A percentile compares a stretch with the other conserved stretches of the same genome.
Evolutionary conservation across 1,284 basidiomycete species (phyloP).

Genomic region (Tetrapyrgos nigripes): DNA sequence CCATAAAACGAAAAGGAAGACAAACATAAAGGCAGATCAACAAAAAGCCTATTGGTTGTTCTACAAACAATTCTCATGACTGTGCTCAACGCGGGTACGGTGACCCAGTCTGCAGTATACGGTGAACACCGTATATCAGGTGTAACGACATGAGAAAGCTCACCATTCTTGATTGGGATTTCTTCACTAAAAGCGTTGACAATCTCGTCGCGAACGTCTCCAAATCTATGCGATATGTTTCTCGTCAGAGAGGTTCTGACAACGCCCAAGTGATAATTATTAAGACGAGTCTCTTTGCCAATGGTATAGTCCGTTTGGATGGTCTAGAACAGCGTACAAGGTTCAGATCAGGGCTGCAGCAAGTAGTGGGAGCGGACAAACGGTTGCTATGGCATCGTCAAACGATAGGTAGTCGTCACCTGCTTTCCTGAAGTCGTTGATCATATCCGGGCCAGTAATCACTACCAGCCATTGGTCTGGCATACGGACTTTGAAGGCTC

Average conservation of each 20-base stretch:
- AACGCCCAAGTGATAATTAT: slow-evolving; percentile 34
- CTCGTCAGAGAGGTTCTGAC: slow-evolving; percentile 35
- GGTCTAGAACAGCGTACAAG: slow-evolving; percentile 13
- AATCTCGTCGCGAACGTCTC: slow-evolving; percentile 40
- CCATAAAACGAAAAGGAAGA: too few relatives aligned
- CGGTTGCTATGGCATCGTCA: slow-evolving; percentile 32
- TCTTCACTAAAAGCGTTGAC: slow-evolving; percentile 33
- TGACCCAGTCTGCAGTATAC: slow-evolving; percentile 40
- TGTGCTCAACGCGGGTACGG: slow-evolving; percentile 27
- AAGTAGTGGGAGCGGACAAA: not conserved
- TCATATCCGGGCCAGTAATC: slow-evolving; percentile 32
- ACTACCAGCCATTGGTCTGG: slow-evolving; percentile 38
- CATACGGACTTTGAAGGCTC: slow-evolving; percentile 39
- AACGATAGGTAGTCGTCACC: slow-evolving; percentile 41
- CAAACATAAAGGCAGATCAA: slow-evolving; percentile 18
- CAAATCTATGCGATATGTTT: slow-evolving; percentile 29
- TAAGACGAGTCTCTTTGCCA: slow-evolving; percentile 25
- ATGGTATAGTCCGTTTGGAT: slow-evolving; percentile 33
- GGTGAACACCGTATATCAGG: not conserved
- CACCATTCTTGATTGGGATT: slow-evolving; percentile 17
- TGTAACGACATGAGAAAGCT: not conserved
- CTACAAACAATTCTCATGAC: slow-evolving; percentile 11
- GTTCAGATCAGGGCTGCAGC: not conserved
- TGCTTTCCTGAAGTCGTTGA: slow-evolving; percentile 41
- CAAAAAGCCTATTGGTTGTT: slow-evolving; percentile 18